Evolutionary conservation across 306 rosid genomes (phyloP).

Genomic region (Oxytropis ochrocephala): DNA sequence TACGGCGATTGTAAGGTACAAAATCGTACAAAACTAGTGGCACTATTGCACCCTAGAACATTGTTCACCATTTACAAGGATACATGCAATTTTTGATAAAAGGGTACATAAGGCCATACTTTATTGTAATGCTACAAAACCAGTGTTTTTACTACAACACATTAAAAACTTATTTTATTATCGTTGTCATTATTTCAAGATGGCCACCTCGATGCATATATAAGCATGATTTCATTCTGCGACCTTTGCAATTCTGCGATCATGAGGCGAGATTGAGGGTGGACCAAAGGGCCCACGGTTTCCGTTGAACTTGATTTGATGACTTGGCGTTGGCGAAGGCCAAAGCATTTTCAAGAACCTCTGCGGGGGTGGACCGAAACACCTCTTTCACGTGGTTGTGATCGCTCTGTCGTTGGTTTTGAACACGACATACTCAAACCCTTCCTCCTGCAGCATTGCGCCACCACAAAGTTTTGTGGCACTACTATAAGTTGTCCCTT

Average conservation of each 20-base stretch:
- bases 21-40: not conserved
- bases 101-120: not conserved
- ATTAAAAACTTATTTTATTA: not conserved
- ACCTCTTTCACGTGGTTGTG: constrained; percentile 24
- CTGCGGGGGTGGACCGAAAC: constrained; percentile 33
- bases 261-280: constrained; percentile 3
- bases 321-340: constrained; percentile 19
- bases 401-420: constrained; percentile 48
- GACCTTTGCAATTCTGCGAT: not conserved
- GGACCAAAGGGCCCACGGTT: constrained; percentile 18
- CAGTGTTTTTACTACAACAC: not conserved
- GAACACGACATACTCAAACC: constrained; percentile 52
- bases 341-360: constrained; percentile 41
- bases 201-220: not conserved
- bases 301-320: constrained; percentile 34
- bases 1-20: not conserved
- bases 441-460: too few relatives aligned
- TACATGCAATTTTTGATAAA: not conserved
- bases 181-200: not conserved
- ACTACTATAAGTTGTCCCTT: too few relatives aligned
- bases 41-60: not conserved
- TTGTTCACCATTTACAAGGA: not conserved
- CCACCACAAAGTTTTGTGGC: too few relatives aligned
- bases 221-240: not conserved
- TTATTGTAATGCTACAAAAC: not conserved